Evolutionary conservation across 2,329 filamentous ascomycete genomes (phyloP).

Genomic region (Diaporthe ampelina): DNA sequence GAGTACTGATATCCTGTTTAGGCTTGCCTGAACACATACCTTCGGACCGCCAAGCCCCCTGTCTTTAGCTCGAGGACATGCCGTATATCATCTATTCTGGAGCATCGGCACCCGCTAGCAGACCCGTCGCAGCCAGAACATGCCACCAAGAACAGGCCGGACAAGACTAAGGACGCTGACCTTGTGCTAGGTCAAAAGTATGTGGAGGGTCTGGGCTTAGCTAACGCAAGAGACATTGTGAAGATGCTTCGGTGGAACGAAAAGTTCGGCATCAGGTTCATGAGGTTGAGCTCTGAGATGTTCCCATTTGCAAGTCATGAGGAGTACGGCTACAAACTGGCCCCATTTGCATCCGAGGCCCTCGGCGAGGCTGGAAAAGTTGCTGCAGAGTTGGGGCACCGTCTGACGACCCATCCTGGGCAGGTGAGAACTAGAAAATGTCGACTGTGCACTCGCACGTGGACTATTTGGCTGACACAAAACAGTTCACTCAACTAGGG

Average conservation of each 20-base stretch:
- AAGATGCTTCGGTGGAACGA: slow-evolving; percentile 96
- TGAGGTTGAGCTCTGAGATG: slow-evolving; percentile 95
- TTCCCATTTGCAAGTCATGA: slow-evolving; percentile 95
- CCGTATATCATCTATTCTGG: slow-evolving; percentile 89
- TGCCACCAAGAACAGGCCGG: slow-evolving; percentile 86
- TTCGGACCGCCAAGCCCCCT: slow-evolving; percentile 83
- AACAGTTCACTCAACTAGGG: slow-evolving; percentile 87
- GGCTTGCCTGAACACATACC: slow-evolving; percentile 94
- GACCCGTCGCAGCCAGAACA: slow-evolving; percentile 85
- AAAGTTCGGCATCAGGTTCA: slow-evolving; percentile 90
- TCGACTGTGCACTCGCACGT: background rate
- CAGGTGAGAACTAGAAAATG: slow-evolving; percentile 60
- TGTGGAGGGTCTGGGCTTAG: slow-evolving; percentile 81
- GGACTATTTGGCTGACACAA: background rate
- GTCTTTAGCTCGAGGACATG: slow-evolving; percentile 94
- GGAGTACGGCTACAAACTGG: slow-evolving; percentile 87
- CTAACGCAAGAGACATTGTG: slow-evolving; percentile 85
- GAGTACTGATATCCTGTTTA: slow-evolving; percentile 45
- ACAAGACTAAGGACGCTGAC: slow-evolving; percentile 78
- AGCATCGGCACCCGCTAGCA: slow-evolving; percentile 85
- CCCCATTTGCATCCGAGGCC: slow-evolving; percentile 83
- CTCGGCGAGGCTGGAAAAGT: slow-evolving; percentile 83
- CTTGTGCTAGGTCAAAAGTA: slow-evolving; percentile 77
- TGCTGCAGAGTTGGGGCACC: slow-evolving; percentile 83
- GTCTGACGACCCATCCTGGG: slow-evolving; percentile 91